Evolutionary conservation across 345 rosid species (phyloP).

Genomic region (Erysimum cheiranthoides): DNA sequence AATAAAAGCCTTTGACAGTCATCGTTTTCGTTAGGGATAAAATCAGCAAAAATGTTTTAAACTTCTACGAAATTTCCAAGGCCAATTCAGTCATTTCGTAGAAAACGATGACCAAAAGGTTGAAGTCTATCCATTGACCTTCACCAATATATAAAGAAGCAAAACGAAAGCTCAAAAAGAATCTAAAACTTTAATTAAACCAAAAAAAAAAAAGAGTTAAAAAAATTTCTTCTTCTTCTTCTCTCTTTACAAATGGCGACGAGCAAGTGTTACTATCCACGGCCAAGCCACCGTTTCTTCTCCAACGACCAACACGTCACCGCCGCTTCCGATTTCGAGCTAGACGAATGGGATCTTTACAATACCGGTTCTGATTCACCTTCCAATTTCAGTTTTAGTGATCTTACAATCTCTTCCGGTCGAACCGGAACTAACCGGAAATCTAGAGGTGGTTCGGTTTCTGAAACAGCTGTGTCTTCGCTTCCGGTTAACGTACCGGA

Average conservation of each 20-base stretch:
- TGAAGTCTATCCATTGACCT: constrained; percentile 46
- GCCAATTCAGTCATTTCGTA: not conserved
- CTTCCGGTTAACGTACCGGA: constrained; percentile 91
- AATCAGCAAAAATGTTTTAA: not conserved
- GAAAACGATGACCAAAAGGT: not conserved
- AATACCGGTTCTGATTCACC: constrained; percentile 51
- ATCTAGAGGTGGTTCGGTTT: constrained; percentile 19
- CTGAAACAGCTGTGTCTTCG: constrained; percentile 44
- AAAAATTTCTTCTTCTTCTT: constrained; percentile 11
- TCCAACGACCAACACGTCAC: constrained; percentile 36
- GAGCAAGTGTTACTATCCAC: constrained; percentile 63
- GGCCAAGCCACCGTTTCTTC: constrained; percentile 69
- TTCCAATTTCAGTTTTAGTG: constrained; percentile 49
- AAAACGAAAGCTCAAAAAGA: constrained; percentile 14
- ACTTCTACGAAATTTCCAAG: constrained; percentile 27
- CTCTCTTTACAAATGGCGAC: constrained; percentile 62
- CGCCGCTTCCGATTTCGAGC: constrained; percentile 63
- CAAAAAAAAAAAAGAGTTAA: not conserved
- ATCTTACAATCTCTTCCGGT: constrained; percentile 27
- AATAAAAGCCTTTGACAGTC: constrained; percentile 28
- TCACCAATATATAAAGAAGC: constrained; percentile 17
- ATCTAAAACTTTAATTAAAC: not conserved
- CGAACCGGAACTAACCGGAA: constrained; percentile 36
- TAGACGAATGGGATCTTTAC: constrained; percentile 85
- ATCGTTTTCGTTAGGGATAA: constrained; percentile 40